Conservation (phyloP, 2,329 filamentous ascomycete genomes). For the Fusarium longipes region DNA sequence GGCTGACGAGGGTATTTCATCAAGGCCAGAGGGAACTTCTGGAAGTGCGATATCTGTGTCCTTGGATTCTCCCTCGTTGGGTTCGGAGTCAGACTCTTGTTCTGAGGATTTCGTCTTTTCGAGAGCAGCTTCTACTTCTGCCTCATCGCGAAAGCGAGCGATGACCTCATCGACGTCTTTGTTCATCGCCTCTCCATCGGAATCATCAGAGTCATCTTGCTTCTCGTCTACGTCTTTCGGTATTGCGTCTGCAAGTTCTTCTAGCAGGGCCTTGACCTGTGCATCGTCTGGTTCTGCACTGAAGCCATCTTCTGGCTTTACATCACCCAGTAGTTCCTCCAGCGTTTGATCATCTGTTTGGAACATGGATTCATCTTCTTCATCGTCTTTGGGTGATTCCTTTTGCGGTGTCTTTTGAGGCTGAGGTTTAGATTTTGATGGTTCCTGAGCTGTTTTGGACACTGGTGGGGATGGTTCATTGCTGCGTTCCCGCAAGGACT, state of each 20-base stretch:
- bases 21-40: constrained; percentile 58
- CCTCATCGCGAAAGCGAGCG: constrained; percentile 59
- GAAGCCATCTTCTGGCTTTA: constrained; percentile 51
- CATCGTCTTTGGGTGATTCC: constrained; percentile 39
- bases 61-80: constrained; percentile 2
- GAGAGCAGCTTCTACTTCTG: constrained; percentile 50
- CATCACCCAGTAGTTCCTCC: constrained; percentile 62
- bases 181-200: constrained; percentile 63
- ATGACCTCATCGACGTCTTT: constrained; percentile 59
- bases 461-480: constrained; percentile 46
- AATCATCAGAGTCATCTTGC: constrained; percentile 54
- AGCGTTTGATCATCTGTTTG: constrained; percentile 64
- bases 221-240: constrained; percentile 41
- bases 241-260: constrained; percentile 51
- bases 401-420: neutral
- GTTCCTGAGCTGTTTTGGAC: neutral
- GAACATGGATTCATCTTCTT: constrained; percentile 55
- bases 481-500: constrained; percentile 59
- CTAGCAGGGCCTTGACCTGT: constrained; percentile 52
- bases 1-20: constrained; percentile 49
- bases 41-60: constrained; percentile 55
- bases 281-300: constrained; percentile 45
- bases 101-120: constrained; percentile 20
- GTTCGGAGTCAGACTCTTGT: constrained; percentile 23
- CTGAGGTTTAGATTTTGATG: constrained; percentile 2